Evolutionary conservation across 2,329 filamentous ascomycete species (phyloP), one percentile per base, ranked within the genome.

Genomic region (Talaromyces sp.): DNA sequence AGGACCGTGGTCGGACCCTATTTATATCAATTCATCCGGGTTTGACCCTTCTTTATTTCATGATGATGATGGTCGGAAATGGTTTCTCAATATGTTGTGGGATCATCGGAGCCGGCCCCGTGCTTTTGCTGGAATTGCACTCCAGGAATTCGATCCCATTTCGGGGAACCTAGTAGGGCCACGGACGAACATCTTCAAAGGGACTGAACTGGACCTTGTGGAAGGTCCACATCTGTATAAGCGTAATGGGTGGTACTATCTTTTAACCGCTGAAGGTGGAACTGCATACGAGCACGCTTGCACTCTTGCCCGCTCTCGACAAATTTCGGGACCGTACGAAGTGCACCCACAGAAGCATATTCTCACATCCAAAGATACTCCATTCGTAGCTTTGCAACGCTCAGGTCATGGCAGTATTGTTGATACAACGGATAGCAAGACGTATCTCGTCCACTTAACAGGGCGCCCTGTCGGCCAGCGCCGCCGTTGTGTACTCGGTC

Each of bases 11-110:
- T 77, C 76, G 0, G 72, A 81, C 57, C 77, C 82, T 0, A 66
- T 80, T 0, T 76, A 79, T 56, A 83, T 82, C 64, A 72, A 80
- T 13, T 81, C 81, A 50, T 71, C 75, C 9, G 81, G 80, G 1
- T 82, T 83, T 57, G 84, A 87, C 58, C 81, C 83, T 0, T 80
- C 77, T 35, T 77, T 80, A 8, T 83, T 84, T 65, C 86, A 82
- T 80, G 81, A 86, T 53, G 59, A 61, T 49, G 59, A 61, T 31
- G 59, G 59, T 29, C 50, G 51, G 55, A 61, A 61, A 50, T 61
- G 59, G 59, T 61, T 61, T 55, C 46, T 61, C 19, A 61, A 61
- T 55, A 61, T 61, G 59, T 5, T 61, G 38, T 61, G 59, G 59
- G 59, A 61, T 58, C 59, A 61, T 38, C 59, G 59, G 11, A 26